Evolutionary conservation across 1,284 basidiomycete species (phyloP).

Genomic region (Boletus coffeatus): DNA sequence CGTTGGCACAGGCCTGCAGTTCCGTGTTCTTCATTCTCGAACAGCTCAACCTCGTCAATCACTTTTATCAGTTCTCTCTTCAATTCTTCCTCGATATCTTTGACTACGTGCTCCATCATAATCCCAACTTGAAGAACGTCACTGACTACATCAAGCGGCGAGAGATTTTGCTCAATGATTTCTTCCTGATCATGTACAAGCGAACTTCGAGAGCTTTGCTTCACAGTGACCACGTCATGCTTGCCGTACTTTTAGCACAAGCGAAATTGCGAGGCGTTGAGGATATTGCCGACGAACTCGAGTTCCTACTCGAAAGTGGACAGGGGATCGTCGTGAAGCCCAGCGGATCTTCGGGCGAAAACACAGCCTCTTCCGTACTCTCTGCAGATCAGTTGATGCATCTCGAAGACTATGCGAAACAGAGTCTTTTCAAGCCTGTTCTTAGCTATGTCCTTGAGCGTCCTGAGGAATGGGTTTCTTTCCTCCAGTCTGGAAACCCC

Average conservation of each 20-base stretch:
- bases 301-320: constrained; percentile 86
- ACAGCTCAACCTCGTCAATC: constrained; percentile 90
- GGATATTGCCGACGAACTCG: constrained; percentile 80
- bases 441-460: constrained; percentile 61
- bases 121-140: constrained; percentile 81
- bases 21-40: constrained; percentile 97
- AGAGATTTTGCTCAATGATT: constrained; percentile 82
- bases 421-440: constrained; percentile 75
- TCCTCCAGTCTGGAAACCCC: constrained; percentile 67
- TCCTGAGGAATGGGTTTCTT: constrained; percentile 70
- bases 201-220: constrained; percentile 89
- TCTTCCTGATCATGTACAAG: constrained; percentile 89
- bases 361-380: constrained; percentile 44
- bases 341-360: constrained; percentile 31
- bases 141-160: constrained; percentile 73
- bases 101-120: constrained; percentile 88
- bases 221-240: constrained; percentile 90
- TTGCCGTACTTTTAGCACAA: constrained; percentile 87
- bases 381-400: constrained; percentile 65
- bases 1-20: constrained; percentile 94
- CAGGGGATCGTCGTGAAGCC: constrained; percentile 52
- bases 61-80: constrained; percentile 99
- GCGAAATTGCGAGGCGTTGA: constrained; percentile 81
- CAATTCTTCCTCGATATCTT: constrained; percentile 99
- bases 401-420: constrained; percentile 64